Evolutionary conservation across 768 basidiomycete genomes (phyloP), one percentile per base, ranked within the genome.

Genomic region (Stropharia rugosoannulata): DNA sequence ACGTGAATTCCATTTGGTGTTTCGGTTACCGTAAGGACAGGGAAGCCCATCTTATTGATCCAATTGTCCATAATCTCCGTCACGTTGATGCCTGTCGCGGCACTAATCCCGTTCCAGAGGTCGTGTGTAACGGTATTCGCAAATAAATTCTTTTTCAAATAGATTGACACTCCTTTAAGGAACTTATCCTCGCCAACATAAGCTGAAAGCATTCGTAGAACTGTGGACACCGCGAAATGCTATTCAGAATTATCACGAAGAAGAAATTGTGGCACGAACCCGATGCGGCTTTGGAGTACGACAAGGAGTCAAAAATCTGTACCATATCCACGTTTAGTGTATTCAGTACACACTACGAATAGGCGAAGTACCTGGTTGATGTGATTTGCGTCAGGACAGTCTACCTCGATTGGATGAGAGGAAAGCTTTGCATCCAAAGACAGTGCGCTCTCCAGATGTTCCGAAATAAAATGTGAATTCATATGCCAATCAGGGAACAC

Each of bases 331-430:
- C 19, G 12, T 41, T 41, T 6, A 32, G n/a, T 18, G 15, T 8
- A 25, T 4, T 44, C 37, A 45, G 36, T 9, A n/a, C 9, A 25
- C 15, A 10, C 7, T n/a, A 38, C 3, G 11, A 15, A 5, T n/a
- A 44, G 27, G 51, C 2, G 16, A 18, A 18, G 15, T 56, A 85
- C 85, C 75, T 89, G 86, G 62, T 88, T 88, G 65, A 94, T 91
- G 61, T 87, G 80, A 63, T 89, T 88, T 7, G 90, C 88, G 66
- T 95, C 92, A 0, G 87, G 89, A 65, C 89, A 93, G 12, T 88
- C 86, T 19, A 96, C 92, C 68, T 97, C 93, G 63, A 98, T 89
- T 1, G 96, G 90, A 69, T 98, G 95, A 11, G 91, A 93, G 18
- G 92, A 93, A 9, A 85, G 73, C 65, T 93, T 90, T 2, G 93